Base-by-base conservation (phyloP, 768 basidiomycete genomes). In the Amanita inopinata region DNA sequence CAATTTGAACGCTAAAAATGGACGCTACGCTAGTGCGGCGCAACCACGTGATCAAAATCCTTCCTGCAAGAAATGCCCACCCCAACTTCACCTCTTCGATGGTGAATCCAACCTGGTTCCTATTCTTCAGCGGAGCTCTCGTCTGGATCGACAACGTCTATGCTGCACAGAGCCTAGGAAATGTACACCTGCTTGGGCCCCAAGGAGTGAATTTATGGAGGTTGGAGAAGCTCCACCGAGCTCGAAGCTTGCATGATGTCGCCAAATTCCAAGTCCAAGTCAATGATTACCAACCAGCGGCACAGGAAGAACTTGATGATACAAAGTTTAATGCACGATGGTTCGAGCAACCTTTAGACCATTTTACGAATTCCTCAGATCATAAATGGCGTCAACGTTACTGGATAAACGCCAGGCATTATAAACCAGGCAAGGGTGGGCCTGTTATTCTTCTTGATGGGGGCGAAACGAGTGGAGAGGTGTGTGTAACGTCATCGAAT, bases 391-490 rank as follows among this genome's bases (percentile, higher is more conserved):
- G 71, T 40, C 92, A 98, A 55, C 74, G 94, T 15, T 99, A 91
- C 61, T 99, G 94, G 94, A 70, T 93, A 28, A 92, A 83, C 55
- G 74, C 76, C 17, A 74, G 85, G 25, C 79, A 88, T 58, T 97
- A 94, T 59, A 66, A 74, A 43, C 69, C 79, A 0, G 71, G 79
- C 4, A 61, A 68, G 1, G 78, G 79, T 33, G 84, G 80, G 2
- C 94, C 93, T 0, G 88, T 97, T 14, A 83, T 90, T 52, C 76
- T 97, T 1, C 64, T 97, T 12, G 94, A 97, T 58, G 90, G 89
- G 0, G 94, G 94, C 12, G 94, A 97, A 64, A 96, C 92, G 3
- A 83, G 76, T 47, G 94, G 91, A 17, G 79, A 76, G 59, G 74
- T 83, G 28, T 51, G 79, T 35, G 11, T 12, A 34, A n/a, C 27